Base-by-base conservation (phyloP, 1,284 basidiomycete species). In the Ganoderma sp. region DNA sequence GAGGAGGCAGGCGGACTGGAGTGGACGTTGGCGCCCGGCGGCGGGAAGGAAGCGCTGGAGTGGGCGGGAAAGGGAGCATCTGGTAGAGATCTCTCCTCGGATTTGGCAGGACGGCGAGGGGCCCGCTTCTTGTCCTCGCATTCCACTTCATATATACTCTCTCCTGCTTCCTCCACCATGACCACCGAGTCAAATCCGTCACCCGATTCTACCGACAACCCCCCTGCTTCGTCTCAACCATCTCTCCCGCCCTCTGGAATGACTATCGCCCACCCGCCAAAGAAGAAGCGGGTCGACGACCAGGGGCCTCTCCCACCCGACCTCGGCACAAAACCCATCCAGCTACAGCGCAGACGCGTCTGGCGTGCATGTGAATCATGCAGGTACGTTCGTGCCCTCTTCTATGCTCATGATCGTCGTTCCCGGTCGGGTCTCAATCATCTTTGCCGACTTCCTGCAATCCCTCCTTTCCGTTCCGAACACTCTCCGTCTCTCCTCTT, bases 281-380 rank as follows among this genome's bases (percentile, higher is more conserved):
- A 94, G 84, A 93, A 87, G 79, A 93, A 87, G 79, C 82, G 90
- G 78, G 88, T 87, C 69, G 78, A 83, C 71, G 90, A 92, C 67
- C 89, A 90, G 71, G 86, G 82, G 48, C 48, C 85, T 41, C 71
- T 83, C 22, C 77, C 86, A 50, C 74, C 84, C 41, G 90, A 92
- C 75, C 78, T 81, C 60, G 85, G 87, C 74, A 80, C 86, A 66
- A 92, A 91, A 80, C 88, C 94, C 72, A 75, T 94, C 71, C 86
- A 92, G 82, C 80, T 92, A 43, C 90, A 93, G 79, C 83, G 92
- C 69, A 83, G 92, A 74, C 80, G 92, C 73, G 90, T 94, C 67
- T 91, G 92, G 91, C 81, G 92, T 71, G 91, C 93, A 77, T 94
- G 93, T 81, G 93, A 94, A 82, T 89, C 88, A 76, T 94, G 93